Evolutionary conservation across 805 yeast genomes (phyloP).

Genomic region (Pichia phayaonensis): DNA sequence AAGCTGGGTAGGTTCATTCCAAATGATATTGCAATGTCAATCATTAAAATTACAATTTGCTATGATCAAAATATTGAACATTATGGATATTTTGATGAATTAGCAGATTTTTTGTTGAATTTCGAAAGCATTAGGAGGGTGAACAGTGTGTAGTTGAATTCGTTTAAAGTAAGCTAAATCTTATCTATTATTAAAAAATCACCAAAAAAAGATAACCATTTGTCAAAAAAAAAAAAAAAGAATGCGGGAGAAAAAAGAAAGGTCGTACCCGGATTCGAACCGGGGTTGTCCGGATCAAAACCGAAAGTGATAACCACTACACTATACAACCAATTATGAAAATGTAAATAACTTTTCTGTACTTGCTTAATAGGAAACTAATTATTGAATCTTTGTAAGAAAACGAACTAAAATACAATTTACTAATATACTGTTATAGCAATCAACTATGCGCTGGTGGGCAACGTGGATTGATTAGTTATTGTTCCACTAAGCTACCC

Average conservation of each 20-base stretch:
- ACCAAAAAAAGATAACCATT: background rate
- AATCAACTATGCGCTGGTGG: no score
- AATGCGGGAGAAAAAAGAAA: no score
- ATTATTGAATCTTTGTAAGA: no score
- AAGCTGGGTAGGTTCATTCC: constrained; percentile 36
- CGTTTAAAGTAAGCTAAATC: no score
- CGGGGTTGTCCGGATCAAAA: constrained; percentile 78
- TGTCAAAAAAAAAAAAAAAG: no score
- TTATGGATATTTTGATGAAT: constrained; percentile 27
- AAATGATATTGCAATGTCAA: constrained; percentile 30
- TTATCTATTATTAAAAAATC: no score
- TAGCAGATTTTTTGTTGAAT: constrained; percentile 6
- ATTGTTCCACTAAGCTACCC: no score
- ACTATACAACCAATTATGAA: constrained; percentile 43
- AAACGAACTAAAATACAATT: no score
- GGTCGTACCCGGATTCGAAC: constrained; percentile 85
- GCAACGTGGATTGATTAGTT: no score
- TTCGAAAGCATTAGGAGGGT: background rate
- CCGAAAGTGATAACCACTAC: constrained; percentile 79
- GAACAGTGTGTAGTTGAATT: background rate
- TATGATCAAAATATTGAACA: constrained; percentile 13
- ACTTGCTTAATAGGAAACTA: no score
- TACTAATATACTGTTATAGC: no score
- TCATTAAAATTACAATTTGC: constrained; percentile 28
- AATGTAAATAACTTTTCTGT: no score